Evolutionary conservation across 2,329 filamentous ascomycete genomes (phyloP), one percentile per base, ranked within the genome.

Genomic region (Sarocladium strictum): DNA sequence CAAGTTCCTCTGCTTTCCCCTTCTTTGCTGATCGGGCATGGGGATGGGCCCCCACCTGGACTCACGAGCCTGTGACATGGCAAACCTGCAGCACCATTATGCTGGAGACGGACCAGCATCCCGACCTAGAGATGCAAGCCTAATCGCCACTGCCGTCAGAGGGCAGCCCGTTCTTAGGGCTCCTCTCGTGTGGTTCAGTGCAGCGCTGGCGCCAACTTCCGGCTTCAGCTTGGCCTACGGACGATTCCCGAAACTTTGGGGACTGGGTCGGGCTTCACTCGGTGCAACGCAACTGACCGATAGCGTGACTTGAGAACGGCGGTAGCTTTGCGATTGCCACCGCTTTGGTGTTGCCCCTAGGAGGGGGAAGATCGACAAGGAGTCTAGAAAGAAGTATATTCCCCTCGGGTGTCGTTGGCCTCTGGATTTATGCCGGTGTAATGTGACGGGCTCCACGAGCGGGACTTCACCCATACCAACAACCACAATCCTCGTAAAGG

Each of bases 211-310:
- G 29, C 29, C 29, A 32, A 32, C 12, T 7, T 40, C 21, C 10
- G 24, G 9, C 26, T 49, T 19, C 10, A 27, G 14, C 43, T 29
- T 49, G 43, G 43, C 43, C 23, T 32, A 43, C 43, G 43, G 43
- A 49, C 21, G 43, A 49, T 49, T 49, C 24, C 43, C 43, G 43
- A 49, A 24, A 6, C n/a, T 43, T 38, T 15, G 35, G 35, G 35
- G 35, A 38, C 35, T 38, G 35, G 35, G n/a, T 15, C n/a, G n/a
- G 35, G 35, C n/a, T 15, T n/a, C 35, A 10, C 11, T 19, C 35
- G n/a, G 5, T 19, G n/a, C 35, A 38, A n/a, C 35, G 15, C 35
- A 38, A 38, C 35, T n/a, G n/a, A n/a, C n/a, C n/a, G n/a, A n/a
- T n/a, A n/a, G n/a, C n/a, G n/a, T n/a, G n/a, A n/a, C n/a, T n/a